Evolutionary conservation across 2,329 filamentous ascomycete species (phyloP).

Genomic region (Tothia fuscella): DNA sequence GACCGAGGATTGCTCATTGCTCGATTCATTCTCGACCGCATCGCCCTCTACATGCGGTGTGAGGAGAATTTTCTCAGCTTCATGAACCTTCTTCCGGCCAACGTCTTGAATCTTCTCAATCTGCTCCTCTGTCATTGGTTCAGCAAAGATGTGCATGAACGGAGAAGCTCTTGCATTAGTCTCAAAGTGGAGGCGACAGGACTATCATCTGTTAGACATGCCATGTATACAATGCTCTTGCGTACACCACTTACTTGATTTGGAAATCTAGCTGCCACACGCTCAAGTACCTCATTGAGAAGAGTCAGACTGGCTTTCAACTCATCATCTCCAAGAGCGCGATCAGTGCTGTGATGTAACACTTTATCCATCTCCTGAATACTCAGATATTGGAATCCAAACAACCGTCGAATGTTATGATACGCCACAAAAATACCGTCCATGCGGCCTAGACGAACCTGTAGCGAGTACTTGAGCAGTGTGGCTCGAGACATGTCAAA

Average conservation of each 20-base stretch:
- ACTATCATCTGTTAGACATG: not conserved
- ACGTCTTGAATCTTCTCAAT: conserved; percentile 41
- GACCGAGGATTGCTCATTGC: conserved; percentile 21
- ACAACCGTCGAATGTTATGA: conserved; percentile 90
- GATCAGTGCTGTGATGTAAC: conserved; percentile 64
- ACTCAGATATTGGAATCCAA: conserved; percentile 91
- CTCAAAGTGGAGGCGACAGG: conserved; percentile 60
- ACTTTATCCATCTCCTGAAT: conserved; percentile 79
- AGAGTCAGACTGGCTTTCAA: conserved; percentile 72
- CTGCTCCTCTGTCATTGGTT: conserved; percentile 64
- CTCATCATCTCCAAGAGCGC: conserved; percentile 65
- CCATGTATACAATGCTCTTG: not conserved
- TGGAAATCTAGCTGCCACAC: conserved; percentile 63
- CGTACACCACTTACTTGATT: conserved; percentile 33
- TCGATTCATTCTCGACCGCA: conserved; percentile 17
- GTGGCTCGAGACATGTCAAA: conserved; percentile 93
- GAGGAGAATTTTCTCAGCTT: conserved; percentile 49
- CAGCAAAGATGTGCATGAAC: conserved; percentile 81
- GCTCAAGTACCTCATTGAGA: conserved; percentile 67
- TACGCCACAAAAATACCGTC: conserved; percentile 96
- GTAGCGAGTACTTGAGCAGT: conserved; percentile 91
- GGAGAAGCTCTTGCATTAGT: conserved; percentile 49
- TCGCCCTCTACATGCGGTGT: conserved; percentile 23
- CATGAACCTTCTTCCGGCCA: conserved; percentile 61
- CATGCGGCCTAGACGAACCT: conserved; percentile 96